These are phyloP conservation scores for Claviceps digitariae DNA, from an alignment of 2,329 filamentous ascomycete genomes.

Conservation along the genomic window DNA sequence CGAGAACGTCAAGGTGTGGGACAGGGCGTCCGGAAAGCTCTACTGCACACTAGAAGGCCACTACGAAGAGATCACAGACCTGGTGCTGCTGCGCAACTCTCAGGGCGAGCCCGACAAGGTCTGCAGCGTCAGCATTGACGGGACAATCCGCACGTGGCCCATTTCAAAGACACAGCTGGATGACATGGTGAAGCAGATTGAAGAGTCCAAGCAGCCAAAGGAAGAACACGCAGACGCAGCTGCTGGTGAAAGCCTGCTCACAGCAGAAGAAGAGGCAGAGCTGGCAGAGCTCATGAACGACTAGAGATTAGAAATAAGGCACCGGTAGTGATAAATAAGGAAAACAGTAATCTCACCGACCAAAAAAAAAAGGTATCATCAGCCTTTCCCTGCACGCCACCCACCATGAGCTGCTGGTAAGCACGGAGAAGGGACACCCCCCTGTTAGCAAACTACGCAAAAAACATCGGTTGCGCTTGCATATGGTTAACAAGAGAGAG, in stretches of 20 bases:
- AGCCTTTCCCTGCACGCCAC: not conserved
- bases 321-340: not conserved
- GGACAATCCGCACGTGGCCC: slow-evolving; percentile 75
- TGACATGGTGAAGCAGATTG: slow-evolving; percentile 30
- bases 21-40: slow-evolving; percentile 56
- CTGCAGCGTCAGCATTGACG: slow-evolving; percentile 80
- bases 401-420: not conserved
- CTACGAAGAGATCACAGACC: slow-evolving; percentile 81
- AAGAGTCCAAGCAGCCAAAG: slow-evolving; percentile 31
- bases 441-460: not conserved
- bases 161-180: slow-evolving; percentile 48
- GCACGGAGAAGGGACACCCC: not conserved
- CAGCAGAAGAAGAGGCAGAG: slow-evolving; percentile 84
- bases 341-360: not conserved
- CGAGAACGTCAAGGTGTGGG: slow-evolving; percentile 87
- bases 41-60: slow-evolving; percentile 68
- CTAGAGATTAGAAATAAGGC: slow-evolving; percentile 11
- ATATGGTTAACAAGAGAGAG: not conserved
- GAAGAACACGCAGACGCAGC: slow-evolving; percentile 29
- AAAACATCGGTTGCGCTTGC: not conserved
- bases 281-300: slow-evolving; percentile 83
- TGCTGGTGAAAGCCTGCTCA: slow-evolving; percentile 43
- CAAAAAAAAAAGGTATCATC: not conserved
- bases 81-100: slow-evolving; percentile 44
- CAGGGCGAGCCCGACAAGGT: slow-evolving; percentile 32